phyloP scores from a whole-genome alignment of 225 moss, liverwort and hornwort species.

The Anthoceros angustus region DNA sequence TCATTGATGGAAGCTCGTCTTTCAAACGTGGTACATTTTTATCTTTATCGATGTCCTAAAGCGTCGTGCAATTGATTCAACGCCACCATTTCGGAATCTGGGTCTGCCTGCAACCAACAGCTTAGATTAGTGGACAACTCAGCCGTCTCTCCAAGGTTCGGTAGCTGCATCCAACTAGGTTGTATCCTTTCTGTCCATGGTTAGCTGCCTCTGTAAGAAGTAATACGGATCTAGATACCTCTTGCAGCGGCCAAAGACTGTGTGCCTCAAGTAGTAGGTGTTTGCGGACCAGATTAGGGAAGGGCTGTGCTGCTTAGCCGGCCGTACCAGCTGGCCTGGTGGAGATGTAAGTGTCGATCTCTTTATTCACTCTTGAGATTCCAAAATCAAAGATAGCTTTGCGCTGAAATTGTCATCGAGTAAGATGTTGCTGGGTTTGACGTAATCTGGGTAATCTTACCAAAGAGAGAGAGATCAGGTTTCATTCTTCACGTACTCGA shows the following conservation, averaged over 20 bases:
- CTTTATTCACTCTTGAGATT: constrained; percentile 32
- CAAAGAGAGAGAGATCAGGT: constrained; percentile 29
- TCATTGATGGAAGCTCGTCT: not conserved
- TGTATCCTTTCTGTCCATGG: constrained; percentile 30
- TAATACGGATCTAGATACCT: constrained; percentile 45
- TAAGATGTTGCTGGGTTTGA: constrained; percentile 13
- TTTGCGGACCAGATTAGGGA: not conserved
- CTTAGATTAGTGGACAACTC: too few relatives aligned
- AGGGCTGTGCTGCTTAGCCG: constrained; percentile 13
- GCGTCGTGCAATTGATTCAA: not conserved
- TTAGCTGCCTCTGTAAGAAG: constrained; percentile 30
- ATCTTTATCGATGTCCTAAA: not conserved
- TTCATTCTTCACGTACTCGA: constrained; percentile 44
- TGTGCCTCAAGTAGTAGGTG: too few relatives aligned
- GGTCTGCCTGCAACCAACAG: not conserved
- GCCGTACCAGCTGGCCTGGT: constrained; percentile 46
- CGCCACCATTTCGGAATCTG: not conserved
- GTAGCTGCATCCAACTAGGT: too few relatives aligned
- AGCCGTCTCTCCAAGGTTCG: too few relatives aligned
- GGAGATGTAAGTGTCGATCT: constrained; percentile 35
- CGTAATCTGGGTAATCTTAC: constrained; percentile 15
- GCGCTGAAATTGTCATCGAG: constrained; percentile 35
- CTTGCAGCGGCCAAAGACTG: constrained; percentile 10
- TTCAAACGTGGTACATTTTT: not conserved
- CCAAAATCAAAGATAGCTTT: constrained; percentile 42